These are phyloP conservation scores for Scedosporium apiospermum DNA, from an alignment of 2,329 filamentous ascomycete genomes.

Conservation along the genomic window DNA sequence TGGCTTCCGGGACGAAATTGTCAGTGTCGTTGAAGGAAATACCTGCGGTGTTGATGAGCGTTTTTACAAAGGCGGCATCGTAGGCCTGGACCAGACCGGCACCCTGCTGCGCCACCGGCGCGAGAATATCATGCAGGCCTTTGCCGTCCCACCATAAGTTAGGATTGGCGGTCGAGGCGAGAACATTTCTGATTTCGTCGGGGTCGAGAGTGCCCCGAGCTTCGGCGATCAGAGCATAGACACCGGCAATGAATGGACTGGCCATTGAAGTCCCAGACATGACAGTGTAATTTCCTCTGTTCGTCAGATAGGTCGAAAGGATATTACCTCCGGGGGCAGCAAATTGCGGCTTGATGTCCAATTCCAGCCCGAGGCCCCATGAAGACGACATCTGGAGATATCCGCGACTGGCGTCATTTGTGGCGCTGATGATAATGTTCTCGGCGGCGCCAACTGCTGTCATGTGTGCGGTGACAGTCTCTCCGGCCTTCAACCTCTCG, in stretches of 20 bases:
- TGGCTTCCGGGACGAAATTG: conserved; percentile 36
- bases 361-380: conserved; percentile 53
- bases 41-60: conserved; percentile 42
- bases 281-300: conserved; percentile 38
- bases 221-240: conserved; percentile 43
- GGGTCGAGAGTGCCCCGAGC: conserved; percentile 41
- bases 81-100: conserved; percentile 50
- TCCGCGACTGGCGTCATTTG: conserved; percentile 1
- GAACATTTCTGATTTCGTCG: conserved; percentile 34
- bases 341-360: conserved; percentile 46
- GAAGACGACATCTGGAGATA: conserved; percentile 42
- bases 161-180: conserved; percentile 40
- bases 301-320: conserved; percentile 44
- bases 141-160: conserved; percentile 37
- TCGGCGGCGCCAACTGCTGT: conserved; percentile 10
- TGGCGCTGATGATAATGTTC: conserved; percentile 1
- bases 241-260: conserved; percentile 43
- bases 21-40: conserved; percentile 57
- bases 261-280: conserved; percentile 53
- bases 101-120: conserved; percentile 52
- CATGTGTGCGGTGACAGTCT: conserved; percentile 28
- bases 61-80: conserved; percentile 45
- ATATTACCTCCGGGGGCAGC: conserved; percentile 47
- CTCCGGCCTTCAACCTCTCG: conserved; percentile 28
- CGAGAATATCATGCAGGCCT: conserved; percentile 27